phyloP scores from a whole-genome alignment of 1,284 basidiomycete genomes.

The Trichosporon inkin region DNA sequence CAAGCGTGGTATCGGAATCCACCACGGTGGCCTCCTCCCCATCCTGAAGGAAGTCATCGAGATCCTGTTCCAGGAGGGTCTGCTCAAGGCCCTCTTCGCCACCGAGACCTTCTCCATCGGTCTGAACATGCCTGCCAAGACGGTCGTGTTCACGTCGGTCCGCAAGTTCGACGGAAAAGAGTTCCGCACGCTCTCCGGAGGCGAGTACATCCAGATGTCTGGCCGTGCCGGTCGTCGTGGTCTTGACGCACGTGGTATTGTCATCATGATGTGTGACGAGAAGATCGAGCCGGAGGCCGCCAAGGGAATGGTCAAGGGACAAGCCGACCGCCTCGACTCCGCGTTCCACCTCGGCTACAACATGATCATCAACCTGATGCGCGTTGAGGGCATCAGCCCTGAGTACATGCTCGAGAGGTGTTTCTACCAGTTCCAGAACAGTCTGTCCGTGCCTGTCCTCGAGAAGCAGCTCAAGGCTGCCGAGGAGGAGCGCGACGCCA shows the following conservation, averaged over 20 bases:
- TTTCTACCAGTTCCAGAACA: constrained; percentile 98
- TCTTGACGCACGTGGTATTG: constrained; percentile 96
- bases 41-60: constrained; percentile 99
- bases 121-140: constrained; percentile 99
- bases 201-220: constrained; percentile 98
- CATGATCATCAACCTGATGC: constrained; percentile 98
- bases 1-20: constrained; percentile 94
- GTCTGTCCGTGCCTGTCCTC: constrained; percentile 76
- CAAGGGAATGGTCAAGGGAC: constrained; percentile 97
- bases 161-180: constrained; percentile 95
- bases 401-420: constrained; percentile 98
- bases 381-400: constrained; percentile 96
- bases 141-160: constrained; percentile 89
- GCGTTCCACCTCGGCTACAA: constrained; percentile 99
- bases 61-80: constrained; percentile 98
- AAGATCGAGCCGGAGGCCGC: constrained; percentile 89
- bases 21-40: constrained; percentile 95
- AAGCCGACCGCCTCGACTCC: constrained; percentile 94
- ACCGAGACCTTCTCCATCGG: constrained; percentile 99
- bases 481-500: constrained; percentile 64
- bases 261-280: constrained; percentile 99
- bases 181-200: constrained; percentile 75
- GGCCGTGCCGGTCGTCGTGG: constrained; percentile 96
- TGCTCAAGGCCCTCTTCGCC: constrained; percentile 97
- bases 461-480: constrained; percentile 76